Percentiles rank a stretch among this genome's conserved stretches.
Evolutionary conservation across 148 eudicot species (phyloP).

Genomic region (Vaccinium vitisidaea): DNA sequence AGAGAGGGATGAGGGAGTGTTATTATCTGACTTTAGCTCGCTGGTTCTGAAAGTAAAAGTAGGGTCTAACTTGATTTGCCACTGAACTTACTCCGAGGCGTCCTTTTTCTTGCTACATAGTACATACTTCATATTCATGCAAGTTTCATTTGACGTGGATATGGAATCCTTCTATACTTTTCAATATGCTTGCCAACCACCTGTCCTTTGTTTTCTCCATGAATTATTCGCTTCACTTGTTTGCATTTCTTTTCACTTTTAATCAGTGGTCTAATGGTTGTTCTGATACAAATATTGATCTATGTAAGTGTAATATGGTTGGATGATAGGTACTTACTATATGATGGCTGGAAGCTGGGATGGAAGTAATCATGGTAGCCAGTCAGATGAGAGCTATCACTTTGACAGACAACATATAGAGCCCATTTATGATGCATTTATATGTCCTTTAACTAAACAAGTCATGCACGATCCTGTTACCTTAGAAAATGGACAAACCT

Average conservation of each 20-base stretch:
- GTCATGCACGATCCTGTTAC: conserved; percentile 93
- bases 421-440: conserved; percentile 72
- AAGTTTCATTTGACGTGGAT: background rate
- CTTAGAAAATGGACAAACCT: conserved; percentile 72
- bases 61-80: background rate
- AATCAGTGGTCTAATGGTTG: background rate
- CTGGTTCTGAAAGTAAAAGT: background rate
- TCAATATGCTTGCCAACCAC: conserved; percentile 3
- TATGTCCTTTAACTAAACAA: conserved; percentile 80
- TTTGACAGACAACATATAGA: conserved; percentile 61
- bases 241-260: background rate
- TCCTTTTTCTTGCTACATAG: background rate
- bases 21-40: background rate
- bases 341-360: conserved; percentile 74
- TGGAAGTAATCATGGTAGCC: conserved; percentile 53
- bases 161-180: background rate
- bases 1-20: background rate
- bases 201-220: background rate
- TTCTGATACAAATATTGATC: background rate
- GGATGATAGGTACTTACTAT: conserved; percentile 27
- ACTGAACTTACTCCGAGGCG: background rate
- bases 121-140: background rate
- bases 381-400: conserved; percentile 65
- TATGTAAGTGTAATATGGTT: background rate
- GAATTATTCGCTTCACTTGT: background rate